Percentiles rank a stretch among this genome's conserved stretches.
These are phyloP conservation scores for Eucalyptus marginata DNA, from an alignment of 345 rosid species.

Conservation along the genomic window DNA sequence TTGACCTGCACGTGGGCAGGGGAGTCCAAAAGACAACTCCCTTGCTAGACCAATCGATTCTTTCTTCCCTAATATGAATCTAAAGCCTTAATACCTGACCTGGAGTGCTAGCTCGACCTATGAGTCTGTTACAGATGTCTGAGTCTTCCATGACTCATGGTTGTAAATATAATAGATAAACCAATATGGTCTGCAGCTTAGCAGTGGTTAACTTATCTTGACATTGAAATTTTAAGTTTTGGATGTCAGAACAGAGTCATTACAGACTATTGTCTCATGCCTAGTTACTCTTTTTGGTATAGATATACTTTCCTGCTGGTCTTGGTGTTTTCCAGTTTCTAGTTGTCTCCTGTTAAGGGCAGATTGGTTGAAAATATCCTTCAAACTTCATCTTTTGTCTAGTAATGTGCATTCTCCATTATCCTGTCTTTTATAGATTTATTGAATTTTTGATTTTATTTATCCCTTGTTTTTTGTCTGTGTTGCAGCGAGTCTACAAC, in stretches of 20 bases:
- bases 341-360: background rate
- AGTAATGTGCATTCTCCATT: background rate
- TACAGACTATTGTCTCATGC: background rate
- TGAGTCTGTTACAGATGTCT: background rate
- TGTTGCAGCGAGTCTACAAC: constrained; percentile 4
- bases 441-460: background rate
- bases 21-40: background rate
- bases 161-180: background rate
- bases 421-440: background rate
- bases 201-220: background rate
- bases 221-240: background rate
- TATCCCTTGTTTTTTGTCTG: background rate
- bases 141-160: background rate
- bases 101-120: background rate
- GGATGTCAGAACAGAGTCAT: background rate
- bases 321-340: background rate
- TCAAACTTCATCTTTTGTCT: background rate
- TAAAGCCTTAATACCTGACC: background rate
- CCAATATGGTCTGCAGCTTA: background rate
- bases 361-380: background rate
- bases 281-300: background rate
- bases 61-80: background rate
- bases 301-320: background rate
- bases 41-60: background rate
- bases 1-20: background rate